These are phyloP conservation scores for Nymphaea thermarum DNA, from an alignment of 164 flowering plant genomes.

Conservation along the genomic window DNA sequence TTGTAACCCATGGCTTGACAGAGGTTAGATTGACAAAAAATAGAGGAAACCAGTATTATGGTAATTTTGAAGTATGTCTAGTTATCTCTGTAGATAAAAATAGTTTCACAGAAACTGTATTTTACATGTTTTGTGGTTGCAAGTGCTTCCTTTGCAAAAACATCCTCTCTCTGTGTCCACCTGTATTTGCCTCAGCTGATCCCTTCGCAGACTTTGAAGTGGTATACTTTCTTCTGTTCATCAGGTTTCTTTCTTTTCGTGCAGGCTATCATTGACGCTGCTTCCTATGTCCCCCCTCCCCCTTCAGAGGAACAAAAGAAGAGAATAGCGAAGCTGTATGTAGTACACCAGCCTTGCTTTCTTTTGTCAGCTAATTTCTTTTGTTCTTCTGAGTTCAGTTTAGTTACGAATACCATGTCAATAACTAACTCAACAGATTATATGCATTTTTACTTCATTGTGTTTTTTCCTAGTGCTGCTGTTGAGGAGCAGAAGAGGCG, in stretches of 20 bases:
- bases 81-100: too few species aligned
- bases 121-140: too few species aligned
- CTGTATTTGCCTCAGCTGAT: too few species aligned
- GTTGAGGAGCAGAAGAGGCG: constrained; percentile 69
- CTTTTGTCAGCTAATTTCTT: neutral
- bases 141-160: too few species aligned
- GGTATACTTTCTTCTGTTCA: too few species aligned
- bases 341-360: neutral
- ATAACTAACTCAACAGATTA: neutral
- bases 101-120: too few species aligned
- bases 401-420: neutral
- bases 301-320: constrained; percentile 92
- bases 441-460: constrained; percentile 1
- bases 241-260: neutral
- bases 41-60: too few species aligned
- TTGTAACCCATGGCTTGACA: too few species aligned
- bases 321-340: constrained; percentile 65
- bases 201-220: too few species aligned
- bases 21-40: too few species aligned
- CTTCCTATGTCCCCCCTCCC: constrained; percentile 95
- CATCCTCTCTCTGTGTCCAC: too few species aligned
- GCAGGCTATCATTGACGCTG: constrained; percentile 93
- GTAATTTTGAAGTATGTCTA: too few species aligned
- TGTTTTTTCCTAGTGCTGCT: constrained; percentile 48
- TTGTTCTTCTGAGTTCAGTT: neutral